Evolutionary conservation across 371 early-diverging fungal genomes (phyloP).

Genomic region (Sporodiniella umbellata): DNA sequence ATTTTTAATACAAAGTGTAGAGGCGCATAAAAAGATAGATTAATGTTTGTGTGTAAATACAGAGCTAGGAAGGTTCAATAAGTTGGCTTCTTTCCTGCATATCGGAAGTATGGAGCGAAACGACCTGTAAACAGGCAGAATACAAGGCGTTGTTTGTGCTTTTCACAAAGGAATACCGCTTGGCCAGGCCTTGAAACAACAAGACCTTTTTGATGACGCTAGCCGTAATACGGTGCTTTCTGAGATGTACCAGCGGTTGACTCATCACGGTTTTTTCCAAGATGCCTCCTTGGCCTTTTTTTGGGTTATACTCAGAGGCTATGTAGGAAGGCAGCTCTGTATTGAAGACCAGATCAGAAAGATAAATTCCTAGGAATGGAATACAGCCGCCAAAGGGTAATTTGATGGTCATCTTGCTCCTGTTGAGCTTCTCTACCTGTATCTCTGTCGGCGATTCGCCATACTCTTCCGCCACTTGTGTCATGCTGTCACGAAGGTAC

Average conservation of each 20-base stretch:
- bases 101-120: slow-evolving; percentile 23
- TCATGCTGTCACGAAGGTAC: slow-evolving; percentile 60
- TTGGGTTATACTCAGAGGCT: slow-evolving; percentile 29
- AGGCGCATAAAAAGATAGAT: not conserved
- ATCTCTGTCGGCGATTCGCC: slow-evolving; percentile 52
- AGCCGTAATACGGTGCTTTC: slow-evolving; percentile 62
- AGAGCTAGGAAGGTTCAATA: slow-evolving; percentile 21
- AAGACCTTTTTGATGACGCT: slow-evolving; percentile 61
- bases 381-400: slow-evolving; percentile 58
- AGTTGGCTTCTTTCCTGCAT: slow-evolving; percentile 32
- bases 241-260: slow-evolving; percentile 57
- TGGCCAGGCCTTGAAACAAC: slow-evolving; percentile 54
- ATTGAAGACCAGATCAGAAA: slow-evolving; percentile 67
- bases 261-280: slow-evolving; percentile 20
- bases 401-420: slow-evolving; percentile 30
- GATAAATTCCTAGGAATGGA: slow-evolving; percentile 59
- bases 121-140: slow-evolving; percentile 28
- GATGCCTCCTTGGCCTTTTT: slow-evolving; percentile 14
- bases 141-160: slow-evolving; percentile 35
- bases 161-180: slow-evolving; percentile 52
- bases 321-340: slow-evolving; percentile 60
- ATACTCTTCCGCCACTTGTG: slow-evolving; percentile 55
- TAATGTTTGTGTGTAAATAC: not conserved
- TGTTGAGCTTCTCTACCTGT: slow-evolving; percentile 31
- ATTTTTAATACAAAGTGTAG: not conserved